A percentile compares a stretch with the other conserved stretches of the same genome.
phyloP scores from a whole-genome alignment of 2,329 filamentous ascomycete species.

The Talaromyces pinophilus region DNA sequence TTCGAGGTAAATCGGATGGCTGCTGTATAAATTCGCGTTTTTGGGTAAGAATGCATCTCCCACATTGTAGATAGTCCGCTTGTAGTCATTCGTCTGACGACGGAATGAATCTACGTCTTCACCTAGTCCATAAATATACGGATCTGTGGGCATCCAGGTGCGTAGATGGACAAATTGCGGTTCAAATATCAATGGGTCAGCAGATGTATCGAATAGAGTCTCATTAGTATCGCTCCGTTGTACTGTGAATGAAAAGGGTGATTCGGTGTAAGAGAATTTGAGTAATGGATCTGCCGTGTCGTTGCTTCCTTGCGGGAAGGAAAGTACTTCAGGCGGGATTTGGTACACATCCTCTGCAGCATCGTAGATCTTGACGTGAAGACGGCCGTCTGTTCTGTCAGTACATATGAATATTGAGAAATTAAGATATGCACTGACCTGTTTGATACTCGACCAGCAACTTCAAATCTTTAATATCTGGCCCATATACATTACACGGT shows the following conservation, averaged over 20 bases:
- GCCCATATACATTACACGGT: slow-evolving; percentile 63
- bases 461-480: slow-evolving; percentile 58
- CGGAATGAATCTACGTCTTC: slow-evolving; percentile 73
- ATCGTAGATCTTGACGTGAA: slow-evolving; percentile 75
- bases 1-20: slow-evolving; percentile 74
- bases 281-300: slow-evolving; percentile 50
- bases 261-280: slow-evolving; percentile 55
- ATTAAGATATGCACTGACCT: slow-evolving; percentile 41
- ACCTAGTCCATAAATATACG: slow-evolving; percentile 75
- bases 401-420: slow-evolving; percentile 33
- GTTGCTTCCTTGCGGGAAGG: slow-evolving; percentile 55
- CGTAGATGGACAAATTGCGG: slow-evolving; percentile 73
- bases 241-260: slow-evolving; percentile 70
- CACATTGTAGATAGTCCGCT: slow-evolving; percentile 68
- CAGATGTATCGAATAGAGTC: slow-evolving; percentile 68
- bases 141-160: slow-evolving; percentile 67
- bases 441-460: slow-evolving; percentile 64
- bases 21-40: slow-evolving; percentile 69
- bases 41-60: slow-evolving; percentile 65
- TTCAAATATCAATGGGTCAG: slow-evolving; percentile 69
- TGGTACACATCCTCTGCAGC: slow-evolving; percentile 69
- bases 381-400: slow-evolving; percentile 56
- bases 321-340: slow-evolving; percentile 68
- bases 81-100: slow-evolving; percentile 68
- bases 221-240: slow-evolving; percentile 35